Conservation (phyloP, 345 rosid genomes). For the Acer campestre region DNA sequence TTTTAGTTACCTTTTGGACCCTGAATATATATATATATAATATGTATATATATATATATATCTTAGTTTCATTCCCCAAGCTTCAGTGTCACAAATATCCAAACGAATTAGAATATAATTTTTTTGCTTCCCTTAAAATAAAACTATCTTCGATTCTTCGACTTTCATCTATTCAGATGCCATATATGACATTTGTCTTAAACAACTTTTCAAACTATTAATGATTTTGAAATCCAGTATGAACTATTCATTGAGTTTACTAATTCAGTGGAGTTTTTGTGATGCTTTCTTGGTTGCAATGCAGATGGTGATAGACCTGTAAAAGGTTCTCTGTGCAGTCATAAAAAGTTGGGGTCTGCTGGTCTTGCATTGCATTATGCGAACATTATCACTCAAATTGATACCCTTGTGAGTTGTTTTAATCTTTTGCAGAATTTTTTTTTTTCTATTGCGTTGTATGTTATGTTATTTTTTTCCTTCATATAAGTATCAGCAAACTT, state of each 20-base stretch:
- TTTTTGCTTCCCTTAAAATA: not conserved
- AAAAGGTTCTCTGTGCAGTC: conserved; percentile 42
- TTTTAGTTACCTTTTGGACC: not conserved
- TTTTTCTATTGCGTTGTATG: not conserved
- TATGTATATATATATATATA: not conserved
- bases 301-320: conserved; percentile 66
- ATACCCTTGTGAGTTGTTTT: conserved; percentile 81
- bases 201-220: not conserved
- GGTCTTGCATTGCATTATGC: conserved; percentile 99
- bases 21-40: not conserved
- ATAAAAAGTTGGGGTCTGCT: conserved; percentile 78
- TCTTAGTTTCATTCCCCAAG: not conserved
- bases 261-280: not conserved
- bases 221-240: not conserved
- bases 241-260: not conserved
- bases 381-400: conserved; percentile 89
- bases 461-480: not conserved
- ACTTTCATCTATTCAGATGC: not conserved
- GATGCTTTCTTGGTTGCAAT: conserved; percentile 25
- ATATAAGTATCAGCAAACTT: not conserved
- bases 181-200: not conserved
- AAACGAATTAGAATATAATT: not conserved
- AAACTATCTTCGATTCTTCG: not conserved
- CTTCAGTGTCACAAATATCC: not conserved
- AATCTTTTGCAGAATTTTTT: not conserved